Evolutionary conservation across 768 basidiomycete genomes (phyloP).

Genomic region (Phanerochaete sordida): DNA sequence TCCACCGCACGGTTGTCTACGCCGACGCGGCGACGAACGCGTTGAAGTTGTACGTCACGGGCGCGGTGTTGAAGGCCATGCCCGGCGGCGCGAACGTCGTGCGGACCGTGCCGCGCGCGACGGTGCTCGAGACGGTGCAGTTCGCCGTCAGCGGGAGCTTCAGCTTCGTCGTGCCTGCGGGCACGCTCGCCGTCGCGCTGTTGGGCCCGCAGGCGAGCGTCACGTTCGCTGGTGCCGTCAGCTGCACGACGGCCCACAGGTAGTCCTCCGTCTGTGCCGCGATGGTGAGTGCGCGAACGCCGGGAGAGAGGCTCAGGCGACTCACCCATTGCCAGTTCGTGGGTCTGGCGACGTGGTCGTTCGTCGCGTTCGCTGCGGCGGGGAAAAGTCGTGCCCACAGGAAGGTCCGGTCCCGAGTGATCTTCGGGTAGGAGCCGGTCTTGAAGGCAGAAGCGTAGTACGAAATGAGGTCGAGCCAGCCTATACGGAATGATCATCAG

Average conservation of each 20-base stretch:
- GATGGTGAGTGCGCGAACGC: background rate
- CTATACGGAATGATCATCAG: constrained; percentile 27
- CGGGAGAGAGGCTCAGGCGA: background rate
- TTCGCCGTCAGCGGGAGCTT: constrained; percentile 52
- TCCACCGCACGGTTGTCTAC: background rate
- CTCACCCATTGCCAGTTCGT: constrained; percentile 54
- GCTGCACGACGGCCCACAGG: constrained; percentile 67
- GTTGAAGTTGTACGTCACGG: constrained; percentile 68
- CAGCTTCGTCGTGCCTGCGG: constrained; percentile 59
- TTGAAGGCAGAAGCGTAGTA: constrained; percentile 75
- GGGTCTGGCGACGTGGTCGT: constrained; percentile 54
- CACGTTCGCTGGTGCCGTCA: constrained; percentile 55
- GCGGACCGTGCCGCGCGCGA: constrained; percentile 44
- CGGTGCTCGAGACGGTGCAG: constrained; percentile 44
- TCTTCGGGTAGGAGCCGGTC: constrained; percentile 55
- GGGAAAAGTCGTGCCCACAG: constrained; percentile 17
- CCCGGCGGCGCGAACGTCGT: constrained; percentile 45
- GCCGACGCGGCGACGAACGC: constrained; percentile 48
- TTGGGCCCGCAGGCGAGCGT: constrained; percentile 47
- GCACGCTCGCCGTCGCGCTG: constrained; percentile 44
- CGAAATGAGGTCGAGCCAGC: constrained; percentile 59
- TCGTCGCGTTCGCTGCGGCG: constrained; percentile 39
- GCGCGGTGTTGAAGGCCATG: constrained; percentile 47
- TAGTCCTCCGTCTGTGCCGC: constrained; percentile 51
- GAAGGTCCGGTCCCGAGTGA: constrained; percentile 59